Conservation (phyloP, 805 yeast species). For the Isabelozyma pseudorhagii region DNA sequence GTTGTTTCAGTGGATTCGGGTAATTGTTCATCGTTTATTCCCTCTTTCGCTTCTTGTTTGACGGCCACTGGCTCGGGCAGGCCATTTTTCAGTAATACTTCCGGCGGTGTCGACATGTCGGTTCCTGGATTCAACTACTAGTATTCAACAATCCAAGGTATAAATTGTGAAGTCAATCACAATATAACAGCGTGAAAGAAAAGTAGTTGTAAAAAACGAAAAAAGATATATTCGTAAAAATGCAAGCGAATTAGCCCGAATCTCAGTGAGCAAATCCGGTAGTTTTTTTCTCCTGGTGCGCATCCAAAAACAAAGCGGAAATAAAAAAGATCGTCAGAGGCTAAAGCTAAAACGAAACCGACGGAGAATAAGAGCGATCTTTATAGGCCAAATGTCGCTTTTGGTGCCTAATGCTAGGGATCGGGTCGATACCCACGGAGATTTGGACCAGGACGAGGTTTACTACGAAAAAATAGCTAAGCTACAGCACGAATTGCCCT, state of each 20-base stretch:
- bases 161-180: background rate
- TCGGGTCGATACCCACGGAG: conserved; percentile 30
- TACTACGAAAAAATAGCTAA: conserved; percentile 8
- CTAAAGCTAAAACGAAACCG: background rate
- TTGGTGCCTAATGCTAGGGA: conserved; percentile 30
- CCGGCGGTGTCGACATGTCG: background rate
- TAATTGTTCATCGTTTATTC: background rate
- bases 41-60: background rate
- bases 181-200: background rate
- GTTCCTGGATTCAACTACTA: background rate
- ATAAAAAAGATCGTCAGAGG: background rate
- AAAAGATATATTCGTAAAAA: background rate
- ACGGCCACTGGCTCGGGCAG: background rate
- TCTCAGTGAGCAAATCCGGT: background rate
- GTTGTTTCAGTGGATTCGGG: background rate
- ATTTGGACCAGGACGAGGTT: conserved; percentile 15
- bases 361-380: too few species aligned
- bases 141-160: background rate
- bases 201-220: background rate
- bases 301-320: background rate
- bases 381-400: conserved; percentile 17
- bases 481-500: conserved; percentile 20
- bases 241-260: background rate
- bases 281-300: background rate
- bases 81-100: background rate